Percentiles rank a stretch among this genome's conserved stretches.
Conservation (phyloP, 2,329 filamentous ascomycete species). For the Aspergillus sp. region DNA sequence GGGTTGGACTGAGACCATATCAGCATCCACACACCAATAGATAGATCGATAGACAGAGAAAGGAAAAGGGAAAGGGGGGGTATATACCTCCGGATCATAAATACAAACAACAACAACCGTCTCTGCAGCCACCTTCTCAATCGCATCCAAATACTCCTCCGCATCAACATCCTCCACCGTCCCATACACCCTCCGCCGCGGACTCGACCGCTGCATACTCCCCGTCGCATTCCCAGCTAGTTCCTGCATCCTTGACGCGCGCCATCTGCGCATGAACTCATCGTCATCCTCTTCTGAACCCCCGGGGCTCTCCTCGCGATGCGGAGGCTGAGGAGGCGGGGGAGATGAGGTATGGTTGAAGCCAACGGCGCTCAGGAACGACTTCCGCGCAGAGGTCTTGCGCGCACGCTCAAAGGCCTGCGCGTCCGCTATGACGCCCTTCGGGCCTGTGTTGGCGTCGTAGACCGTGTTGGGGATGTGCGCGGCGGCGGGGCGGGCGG, state of each 20-base stretch:
- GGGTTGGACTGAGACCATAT: constrained; percentile 56
- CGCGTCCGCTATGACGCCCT: constrained; percentile 44
- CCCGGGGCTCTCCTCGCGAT: constrained; percentile 10
- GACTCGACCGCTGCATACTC: constrained; percentile 58
- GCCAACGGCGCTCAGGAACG: constrained; percentile 28
- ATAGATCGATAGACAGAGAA: constrained; percentile 1
- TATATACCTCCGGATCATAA: constrained; percentile 71
- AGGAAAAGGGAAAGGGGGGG: constrained; percentile 1
- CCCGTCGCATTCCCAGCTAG: constrained; percentile 51
- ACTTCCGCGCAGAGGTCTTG: constrained; percentile 39
- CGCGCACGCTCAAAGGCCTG: constrained; percentile 41
- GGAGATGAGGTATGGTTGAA: constrained; percentile 20
- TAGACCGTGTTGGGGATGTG: constrained; percentile 37
- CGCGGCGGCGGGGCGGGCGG: constrained; percentile 28
- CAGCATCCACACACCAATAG: too few relatives aligned
- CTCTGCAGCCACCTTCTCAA: constrained; percentile 75
- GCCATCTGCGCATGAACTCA: constrained; percentile 74
- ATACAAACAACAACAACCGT: constrained; percentile 89
- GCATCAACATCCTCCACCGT: constrained; percentile 77
- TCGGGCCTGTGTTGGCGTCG: constrained; percentile 43
- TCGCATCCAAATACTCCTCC: constrained; percentile 85
- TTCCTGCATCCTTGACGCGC: constrained; percentile 68
- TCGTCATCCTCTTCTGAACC: constrained; percentile 69
- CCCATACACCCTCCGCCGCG: constrained; percentile 69
- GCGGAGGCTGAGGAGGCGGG: constrained; percentile 11